Evolutionary conservation across 192 early-diverging fungal species (phyloP).

Genomic region (Coemansia sp.): DNA sequence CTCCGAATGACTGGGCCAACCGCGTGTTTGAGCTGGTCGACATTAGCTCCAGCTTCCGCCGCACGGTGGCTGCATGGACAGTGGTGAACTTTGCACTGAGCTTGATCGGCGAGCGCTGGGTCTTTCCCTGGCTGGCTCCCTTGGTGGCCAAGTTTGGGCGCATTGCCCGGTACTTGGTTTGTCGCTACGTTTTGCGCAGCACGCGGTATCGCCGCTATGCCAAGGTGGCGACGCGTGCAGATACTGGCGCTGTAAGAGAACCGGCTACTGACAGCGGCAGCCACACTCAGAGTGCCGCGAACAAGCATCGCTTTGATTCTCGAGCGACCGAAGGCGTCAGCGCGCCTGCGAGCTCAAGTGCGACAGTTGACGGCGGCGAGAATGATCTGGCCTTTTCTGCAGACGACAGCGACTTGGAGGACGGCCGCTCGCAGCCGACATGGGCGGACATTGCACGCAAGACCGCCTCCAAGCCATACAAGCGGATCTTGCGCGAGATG

Average conservation of each 20-base stretch:
- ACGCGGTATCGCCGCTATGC: conserved; percentile 6
- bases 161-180: conserved; percentile 11
- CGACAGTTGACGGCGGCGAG: conserved; percentile 7
- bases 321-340: not conserved
- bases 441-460: conserved; percentile 45
- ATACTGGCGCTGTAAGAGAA: not conserved
- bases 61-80: conserved; percentile 57
- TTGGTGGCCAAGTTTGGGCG: conserved; percentile 15
- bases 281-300: not conserved
- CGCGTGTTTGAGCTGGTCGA: conserved; percentile 66
- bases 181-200: conserved; percentile 13
- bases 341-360: conserved; percentile 15
- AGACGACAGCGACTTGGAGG: conserved; percentile 17
- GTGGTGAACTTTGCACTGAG: conserved; percentile 52
- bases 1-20: conserved; percentile 51
- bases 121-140: conserved; percentile 38
- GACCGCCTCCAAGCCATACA: conserved; percentile 37
- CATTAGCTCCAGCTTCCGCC: conserved; percentile 56
- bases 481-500: conserved; percentile 49
- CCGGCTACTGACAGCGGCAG: not conserved
- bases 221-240: conserved; percentile 3
- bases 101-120: conserved; percentile 31
- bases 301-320: conserved; percentile 6
- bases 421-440: conserved; percentile 14
- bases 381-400: not conserved